Evolutionary conservation across 169 alveolate species (phyloP).

Genomic region (Plasmodium cynomolgi): DNA sequence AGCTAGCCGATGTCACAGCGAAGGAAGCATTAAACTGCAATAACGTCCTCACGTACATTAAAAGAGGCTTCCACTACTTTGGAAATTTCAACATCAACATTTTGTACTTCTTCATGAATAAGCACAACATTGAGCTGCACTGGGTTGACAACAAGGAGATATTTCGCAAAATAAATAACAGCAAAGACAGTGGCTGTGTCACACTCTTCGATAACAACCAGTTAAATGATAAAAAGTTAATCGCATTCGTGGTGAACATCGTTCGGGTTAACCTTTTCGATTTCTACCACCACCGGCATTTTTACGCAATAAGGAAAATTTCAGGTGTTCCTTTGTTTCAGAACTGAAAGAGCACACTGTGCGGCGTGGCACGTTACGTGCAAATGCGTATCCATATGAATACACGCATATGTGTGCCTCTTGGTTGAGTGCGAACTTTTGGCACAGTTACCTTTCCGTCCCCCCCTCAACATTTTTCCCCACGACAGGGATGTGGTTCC

Average conservation of each 20-base stretch:
- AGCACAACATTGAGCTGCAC: conserved; percentile 41
- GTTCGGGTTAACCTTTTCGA: conserved; percentile 56
- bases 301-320: conserved; percentile 71
- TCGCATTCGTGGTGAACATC: conserved; percentile 63
- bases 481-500: conserved; percentile 50
- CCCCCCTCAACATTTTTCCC: neutral
- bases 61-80: conserved; percentile 53
- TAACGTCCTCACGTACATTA: conserved; percentile 7
- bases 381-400: neutral
- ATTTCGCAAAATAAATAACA: conserved; percentile 41
- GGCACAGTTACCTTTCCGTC: neutral
- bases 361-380: neutral
- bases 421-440: neutral
- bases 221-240: conserved; percentile 34
- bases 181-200: neutral
- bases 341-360: neutral
- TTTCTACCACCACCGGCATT: conserved; percentile 67
- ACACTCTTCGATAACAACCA: conserved; percentile 31
- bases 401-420: neutral
- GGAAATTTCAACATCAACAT: conserved; percentile 64
- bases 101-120: conserved; percentile 57
- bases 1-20: neutral
- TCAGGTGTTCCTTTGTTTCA: conserved; percentile 43
- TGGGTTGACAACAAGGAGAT: conserved; percentile 74
- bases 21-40: neutral